phyloP scores from a whole-genome alignment of 352 stramenopile species.

The Globisporangium parvum region DNA sequence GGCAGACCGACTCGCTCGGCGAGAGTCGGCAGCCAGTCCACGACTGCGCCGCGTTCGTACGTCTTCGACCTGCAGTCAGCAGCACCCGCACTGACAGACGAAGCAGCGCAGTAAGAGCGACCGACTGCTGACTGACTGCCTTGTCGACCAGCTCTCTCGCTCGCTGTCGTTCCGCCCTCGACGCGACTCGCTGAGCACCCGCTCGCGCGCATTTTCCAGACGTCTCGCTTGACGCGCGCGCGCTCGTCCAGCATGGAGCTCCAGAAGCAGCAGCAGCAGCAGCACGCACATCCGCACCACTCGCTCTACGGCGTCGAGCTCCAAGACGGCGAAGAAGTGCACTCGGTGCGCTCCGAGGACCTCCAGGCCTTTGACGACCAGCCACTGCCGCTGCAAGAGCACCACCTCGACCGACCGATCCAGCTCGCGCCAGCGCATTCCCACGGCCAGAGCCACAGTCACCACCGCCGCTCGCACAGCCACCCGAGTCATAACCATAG shows the following conservation, averaged over 20 bases:
- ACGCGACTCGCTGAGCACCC: not conserved
- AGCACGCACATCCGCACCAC: conserved; percentile 1
- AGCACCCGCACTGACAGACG: not conserved
- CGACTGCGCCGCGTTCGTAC: no score
- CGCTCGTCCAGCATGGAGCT: not conserved
- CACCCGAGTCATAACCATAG: conserved; percentile 5
- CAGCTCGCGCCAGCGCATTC: not conserved
- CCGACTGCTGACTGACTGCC: not conserved
- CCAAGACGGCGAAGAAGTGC: conserved; percentile 14
- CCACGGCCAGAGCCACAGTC: not conserved
- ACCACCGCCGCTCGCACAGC: not conserved
- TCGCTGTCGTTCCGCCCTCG: not conserved
- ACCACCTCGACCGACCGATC: conserved; percentile 13
- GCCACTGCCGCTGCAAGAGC: conserved; percentile 12
- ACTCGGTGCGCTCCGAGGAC: conserved; percentile 14
- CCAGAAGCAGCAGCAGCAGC: conserved; percentile 4
- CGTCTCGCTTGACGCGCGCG: no score
- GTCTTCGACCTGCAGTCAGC: not conserved
- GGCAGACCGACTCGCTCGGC: not conserved
- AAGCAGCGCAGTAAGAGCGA: not conserved
- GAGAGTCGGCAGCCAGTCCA: not conserved
- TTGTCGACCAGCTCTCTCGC: conserved; percentile 1
- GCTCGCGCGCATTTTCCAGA: not conserved
- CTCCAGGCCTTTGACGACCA: conserved; percentile 4
- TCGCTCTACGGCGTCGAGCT: conserved; percentile 8